phyloP scores from a whole-genome alignment of 2,329 filamentous ascomycete genomes.

The Macrophomina phaseolina region DNA sequence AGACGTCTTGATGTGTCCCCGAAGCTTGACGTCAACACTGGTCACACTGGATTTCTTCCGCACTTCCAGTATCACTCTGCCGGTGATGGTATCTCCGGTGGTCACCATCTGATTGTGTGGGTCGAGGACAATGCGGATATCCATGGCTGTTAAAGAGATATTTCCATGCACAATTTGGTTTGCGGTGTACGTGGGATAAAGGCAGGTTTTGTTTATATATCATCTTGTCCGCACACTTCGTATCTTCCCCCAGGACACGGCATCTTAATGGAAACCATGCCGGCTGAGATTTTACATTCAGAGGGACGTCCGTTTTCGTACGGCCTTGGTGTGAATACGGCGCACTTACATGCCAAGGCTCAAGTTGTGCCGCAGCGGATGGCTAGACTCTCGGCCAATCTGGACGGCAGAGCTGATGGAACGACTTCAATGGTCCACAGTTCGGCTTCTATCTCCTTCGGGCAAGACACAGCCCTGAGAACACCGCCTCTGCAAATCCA shows the following conservation, averaged over 20 bases:
- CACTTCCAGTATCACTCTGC: neutral
- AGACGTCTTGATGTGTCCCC: conserved; percentile 3
- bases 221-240: neutral
- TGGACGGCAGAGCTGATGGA: neutral
- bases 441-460: neutral
- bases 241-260: neutral
- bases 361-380: neutral
- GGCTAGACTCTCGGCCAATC: neutral
- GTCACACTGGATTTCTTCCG: neutral
- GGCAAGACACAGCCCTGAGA: neutral
- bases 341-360: neutral
- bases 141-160: neutral
- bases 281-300: neutral
- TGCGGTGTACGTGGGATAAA: neutral
- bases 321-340: conserved; percentile 12
- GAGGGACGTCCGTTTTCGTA: conserved; percentile 6
- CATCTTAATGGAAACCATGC: neutral
- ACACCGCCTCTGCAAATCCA: conserved; percentile 1
- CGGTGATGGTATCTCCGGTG: conserved; percentile 6
- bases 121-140: conserved; percentile 6
- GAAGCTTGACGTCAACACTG: neutral
- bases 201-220: neutral
- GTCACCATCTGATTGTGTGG: conserved; percentile 2
- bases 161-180: neutral
- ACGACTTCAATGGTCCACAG: neutral